Percentiles rank a stretch among this genome's conserved stretches.
Conservation (phyloP, 139 green algal genomes). For the Helicosporidium sp. region DNA sequence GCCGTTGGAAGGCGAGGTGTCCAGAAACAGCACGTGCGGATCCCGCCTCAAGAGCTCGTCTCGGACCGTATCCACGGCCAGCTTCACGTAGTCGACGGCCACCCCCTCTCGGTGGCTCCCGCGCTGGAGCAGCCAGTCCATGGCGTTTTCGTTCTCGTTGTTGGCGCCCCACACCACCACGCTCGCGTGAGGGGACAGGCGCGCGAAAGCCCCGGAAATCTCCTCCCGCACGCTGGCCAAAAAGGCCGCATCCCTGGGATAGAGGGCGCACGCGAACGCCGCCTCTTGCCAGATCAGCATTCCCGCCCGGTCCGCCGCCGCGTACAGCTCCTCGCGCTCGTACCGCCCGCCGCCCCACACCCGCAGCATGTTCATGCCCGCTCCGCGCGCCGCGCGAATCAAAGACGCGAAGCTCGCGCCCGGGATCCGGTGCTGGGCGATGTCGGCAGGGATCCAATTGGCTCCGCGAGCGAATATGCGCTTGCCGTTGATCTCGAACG, state of each 20-base stretch:
- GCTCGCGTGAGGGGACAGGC: conserved; percentile 39
- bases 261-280: conserved; percentile 36
- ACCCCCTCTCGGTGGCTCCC: conserved; percentile 27
- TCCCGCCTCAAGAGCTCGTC: conserved; percentile 19
- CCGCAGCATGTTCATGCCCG: conserved; percentile 61
- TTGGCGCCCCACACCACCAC: conserved; percentile 46
- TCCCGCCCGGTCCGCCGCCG: conserved; percentile 35
- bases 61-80: conserved; percentile 36
- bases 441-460: conserved; percentile 47
- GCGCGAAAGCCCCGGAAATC: conserved; percentile 24
- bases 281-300: conserved; percentile 45
- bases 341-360: conserved; percentile 42
- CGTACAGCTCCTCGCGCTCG: conserved; percentile 37
- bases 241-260: conserved; percentile 23
- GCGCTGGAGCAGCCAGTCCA: conserved; percentile 25
- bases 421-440: conserved; percentile 20
- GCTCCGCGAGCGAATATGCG: conserved; percentile 40
- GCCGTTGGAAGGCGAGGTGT: conserved; percentile 43
- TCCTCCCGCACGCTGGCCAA: conserved; percentile 22
- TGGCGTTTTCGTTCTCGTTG: conserved; percentile 26
- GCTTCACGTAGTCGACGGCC: conserved; percentile 26
- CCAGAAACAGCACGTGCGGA: conserved; percentile 32
- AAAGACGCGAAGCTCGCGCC: conserved; percentile 9
- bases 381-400: conserved; percentile 22
- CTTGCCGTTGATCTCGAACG: conserved; percentile 45